Base-by-base conservation (phyloP, 305 asterid genomes). In the Solanum hybrid region DNA sequence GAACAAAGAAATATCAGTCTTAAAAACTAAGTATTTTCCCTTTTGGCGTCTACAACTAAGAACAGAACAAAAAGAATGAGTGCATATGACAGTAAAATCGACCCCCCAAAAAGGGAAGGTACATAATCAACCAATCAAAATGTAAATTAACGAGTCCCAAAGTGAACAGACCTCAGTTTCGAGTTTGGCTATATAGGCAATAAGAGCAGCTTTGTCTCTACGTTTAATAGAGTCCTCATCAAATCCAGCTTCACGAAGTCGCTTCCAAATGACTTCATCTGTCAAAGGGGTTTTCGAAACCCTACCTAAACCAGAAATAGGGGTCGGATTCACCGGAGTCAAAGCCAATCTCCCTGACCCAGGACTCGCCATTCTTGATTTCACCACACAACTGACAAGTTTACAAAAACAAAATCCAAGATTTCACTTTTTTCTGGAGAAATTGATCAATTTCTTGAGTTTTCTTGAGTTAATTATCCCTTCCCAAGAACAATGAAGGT, bases 141-240 rank as follows among this genome's bases (percentile, higher is more conserved):
- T 16, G n/a, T 24, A 66, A 32, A 86, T 17, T 79, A 85, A 7
- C 31, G 8, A 86, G 82, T 81, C 31, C n/a, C 86, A 29, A 89
- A 51, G 29, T 56, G 37, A 88, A 51, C 24, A 79, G 7, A 97
- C 99, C 98, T 97, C 98, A 79, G 97, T 94, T 94, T 98, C 99
- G 78, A 96, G 94, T 92, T 95, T 96, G 72, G 99, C 96, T 76
- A 98, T 96, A 92, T 93, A 95, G 51, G 98, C 97, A 86, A 98
- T 93, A 76, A 96, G 99, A 20, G 99, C 93, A 8, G 98, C 95
- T 89, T 98, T 98, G 89, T 98, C 99, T 87, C 98, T 93, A 78
- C 98, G 98, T 88, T 95, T 96, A 91, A 98, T 93, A 40, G 99
- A 94, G 76, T 98, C 99, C 90, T 98, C 99, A 89, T 96, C 99